These are phyloP conservation scores for Quercus tomentella DNA, from an alignment of 331 rosid genomes.

Conservation along the genomic window DNA sequence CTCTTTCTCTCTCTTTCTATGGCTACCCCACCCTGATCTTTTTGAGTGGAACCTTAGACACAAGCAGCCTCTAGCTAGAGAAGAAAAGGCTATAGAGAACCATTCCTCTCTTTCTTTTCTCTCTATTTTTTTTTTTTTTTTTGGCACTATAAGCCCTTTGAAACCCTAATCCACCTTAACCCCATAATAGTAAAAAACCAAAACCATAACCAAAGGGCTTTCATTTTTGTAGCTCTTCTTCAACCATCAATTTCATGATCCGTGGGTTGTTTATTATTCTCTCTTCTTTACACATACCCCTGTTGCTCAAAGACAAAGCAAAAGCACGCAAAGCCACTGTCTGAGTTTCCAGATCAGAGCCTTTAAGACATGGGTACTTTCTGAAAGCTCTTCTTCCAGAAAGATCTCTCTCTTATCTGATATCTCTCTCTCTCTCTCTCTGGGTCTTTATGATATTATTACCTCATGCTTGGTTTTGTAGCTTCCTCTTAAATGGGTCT, in stretches of 20 bases:
- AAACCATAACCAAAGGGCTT: conserved; percentile 6
- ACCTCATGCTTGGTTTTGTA: conserved; percentile 29
- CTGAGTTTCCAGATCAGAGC: conserved; percentile 35
- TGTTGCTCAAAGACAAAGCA: conserved; percentile 41
- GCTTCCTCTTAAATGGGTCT: conserved; percentile 30
- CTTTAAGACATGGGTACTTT: conserved; percentile 31
- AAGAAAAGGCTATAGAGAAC: conserved; percentile 29
- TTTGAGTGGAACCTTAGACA: conserved; percentile 31
- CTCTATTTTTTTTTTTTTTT: too few relatives aligned
- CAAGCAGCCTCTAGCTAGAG: conserved; percentile 35
- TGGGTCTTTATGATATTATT: neutral
- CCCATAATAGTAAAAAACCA: conserved; percentile 17
- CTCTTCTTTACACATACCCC: conserved; percentile 13
- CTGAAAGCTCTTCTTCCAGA: conserved; percentile 18
- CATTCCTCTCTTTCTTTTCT: conserved; percentile 12
- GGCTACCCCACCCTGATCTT: conserved; percentile 59
- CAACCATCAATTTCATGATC: conserved; percentile 31
- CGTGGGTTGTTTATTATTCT: conserved; percentile 30
- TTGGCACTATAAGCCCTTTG: conserved; percentile 39
- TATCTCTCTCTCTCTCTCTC: conserved; percentile 5
- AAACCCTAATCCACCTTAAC: conserved; percentile 54
- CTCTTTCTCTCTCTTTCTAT: conserved; percentile 10
- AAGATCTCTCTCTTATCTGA: neutral
- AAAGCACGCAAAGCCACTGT: conserved; percentile 34
- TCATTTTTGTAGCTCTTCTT: neutral